Evolutionary conservation across 1,284 basidiomycete species (phyloP).

Genomic region (Bjerkandera adusta): DNA sequence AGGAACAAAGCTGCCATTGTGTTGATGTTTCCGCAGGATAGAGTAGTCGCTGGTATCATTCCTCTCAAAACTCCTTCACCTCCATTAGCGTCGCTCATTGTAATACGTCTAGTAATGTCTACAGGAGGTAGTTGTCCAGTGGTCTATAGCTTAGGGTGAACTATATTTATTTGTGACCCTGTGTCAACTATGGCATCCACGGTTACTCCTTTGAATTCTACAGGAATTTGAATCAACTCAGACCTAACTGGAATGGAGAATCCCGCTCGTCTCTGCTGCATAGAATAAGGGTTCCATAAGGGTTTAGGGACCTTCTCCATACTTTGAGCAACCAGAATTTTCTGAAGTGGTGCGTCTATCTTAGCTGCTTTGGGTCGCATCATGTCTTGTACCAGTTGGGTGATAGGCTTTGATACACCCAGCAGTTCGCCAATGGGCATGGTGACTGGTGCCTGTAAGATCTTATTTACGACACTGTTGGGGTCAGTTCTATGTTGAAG

Average conservation of each 20-base stretch:
- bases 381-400: constrained; percentile 3
- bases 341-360: no score
- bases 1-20: constrained; percentile 20
- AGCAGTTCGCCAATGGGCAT: no score
- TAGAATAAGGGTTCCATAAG: not conserved
- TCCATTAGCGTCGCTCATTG: constrained; percentile 8
- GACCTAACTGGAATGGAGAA: no score
- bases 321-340: no score
- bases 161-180: constrained; percentile 9
- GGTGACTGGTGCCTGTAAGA: no score
- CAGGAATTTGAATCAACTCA: not conserved
- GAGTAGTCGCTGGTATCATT: not conserved
- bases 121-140: not conserved
- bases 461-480: no score
- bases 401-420: constrained; percentile 1
- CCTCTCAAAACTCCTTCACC: constrained; percentile 2
- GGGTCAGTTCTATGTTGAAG: no score
- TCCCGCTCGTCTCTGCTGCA: not conserved
- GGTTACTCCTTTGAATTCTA: not conserved
- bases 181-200: constrained; percentile 2
- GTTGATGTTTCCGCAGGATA: constrained; percentile 1
- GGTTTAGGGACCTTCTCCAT: no score
- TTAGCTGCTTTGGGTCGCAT: not conserved
- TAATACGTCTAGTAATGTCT: not conserved
- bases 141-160: not conserved